These are phyloP conservation scores for Fusarium albosuccineum DNA, from an alignment of 2,329 filamentous ascomycete species.

Conservation along the genomic window DNA sequence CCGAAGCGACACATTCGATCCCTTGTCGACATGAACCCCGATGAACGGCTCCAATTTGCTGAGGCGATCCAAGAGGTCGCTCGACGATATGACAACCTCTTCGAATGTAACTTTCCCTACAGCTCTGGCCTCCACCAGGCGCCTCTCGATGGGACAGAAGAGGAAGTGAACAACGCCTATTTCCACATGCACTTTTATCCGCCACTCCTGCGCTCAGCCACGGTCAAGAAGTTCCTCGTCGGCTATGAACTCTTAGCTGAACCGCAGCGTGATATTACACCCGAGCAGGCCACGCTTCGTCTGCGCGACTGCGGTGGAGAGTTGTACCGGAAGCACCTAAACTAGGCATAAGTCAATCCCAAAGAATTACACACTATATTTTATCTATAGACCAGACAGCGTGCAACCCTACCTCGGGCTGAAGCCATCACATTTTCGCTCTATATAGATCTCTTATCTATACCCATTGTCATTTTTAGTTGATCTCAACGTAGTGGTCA, in stretches of 20 bases:
- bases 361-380: constrained; percentile 21
- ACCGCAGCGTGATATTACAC: constrained; percentile 97
- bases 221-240: constrained; percentile 95
- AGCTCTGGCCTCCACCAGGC: constrained; percentile 98
- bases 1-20: constrained; percentile 86
- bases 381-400: constrained; percentile 25
- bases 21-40: constrained; percentile 81
- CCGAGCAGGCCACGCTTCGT: constrained; percentile 89
- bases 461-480: constrained; percentile 36
- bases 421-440: background rate
- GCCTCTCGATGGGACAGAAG: constrained; percentile 82
- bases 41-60: constrained; percentile 80
- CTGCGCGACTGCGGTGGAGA: constrained; percentile 82
- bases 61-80: constrained; percentile 90
- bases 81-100: constrained; percentile 94
- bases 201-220: constrained; percentile 89
- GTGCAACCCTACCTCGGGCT: background rate
- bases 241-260: constrained; percentile 97
- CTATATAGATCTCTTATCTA: background rate
- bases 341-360: constrained; percentile 22
- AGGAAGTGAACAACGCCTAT: constrained; percentile 89
- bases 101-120: constrained; percentile 97
- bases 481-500: constrained; percentile 72
- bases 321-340: constrained; percentile 78
- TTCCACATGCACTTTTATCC: constrained; percentile 99